Base-by-base conservation (phyloP, 208 protist genomes). In the Strigomonas culicis region DNA sequence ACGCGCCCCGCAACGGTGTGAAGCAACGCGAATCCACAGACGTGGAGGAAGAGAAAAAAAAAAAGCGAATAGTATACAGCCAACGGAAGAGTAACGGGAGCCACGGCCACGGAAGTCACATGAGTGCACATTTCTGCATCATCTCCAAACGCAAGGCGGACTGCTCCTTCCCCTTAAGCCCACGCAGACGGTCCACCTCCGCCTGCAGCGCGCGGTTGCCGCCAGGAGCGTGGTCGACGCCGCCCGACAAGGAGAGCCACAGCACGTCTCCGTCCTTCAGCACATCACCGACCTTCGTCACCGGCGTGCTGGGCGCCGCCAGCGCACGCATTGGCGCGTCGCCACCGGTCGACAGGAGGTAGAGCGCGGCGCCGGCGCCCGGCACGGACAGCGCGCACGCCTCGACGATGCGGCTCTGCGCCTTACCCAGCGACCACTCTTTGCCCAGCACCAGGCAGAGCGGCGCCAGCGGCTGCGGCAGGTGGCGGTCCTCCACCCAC, bases 51-150 rank as follows among this genome's bases (percentile, higher is more conserved):
- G 49, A 55, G 1, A 67, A 68, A 61, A 66, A 49, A 31, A 49
- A 57, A 13, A 47, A 39, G 24, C 13, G 19, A 47, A 31, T 51
- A 31, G 28, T 31, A 53, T 31, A 59, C 30, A 59, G 1, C 15
- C 10, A 2, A 41, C 8, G 41, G 8, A n/a, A 7, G 28, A 28
- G 3, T 19, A 50, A 2, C 39, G 10, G 39, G 10, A 17, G 10
- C 39, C 22, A 11, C 50, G 21, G 3, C 1, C 43, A 56, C 22
- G 31, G 17, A 19, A 2, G n/a, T 65, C 41, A 90, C 87, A 90
- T 89, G 3, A 88, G 50, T 13, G 27, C 31, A 59, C 87, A 90
- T 70, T 79, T 75, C 64, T 82, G 84, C 73, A 87, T 74, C 70
- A 78, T 77, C 28, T 77, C 79, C 36, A 75, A 56, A 39, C 63